Evolutionary conservation across 106 monocot genomes (phyloP).

Genomic region (Dendrobium officinale): DNA sequence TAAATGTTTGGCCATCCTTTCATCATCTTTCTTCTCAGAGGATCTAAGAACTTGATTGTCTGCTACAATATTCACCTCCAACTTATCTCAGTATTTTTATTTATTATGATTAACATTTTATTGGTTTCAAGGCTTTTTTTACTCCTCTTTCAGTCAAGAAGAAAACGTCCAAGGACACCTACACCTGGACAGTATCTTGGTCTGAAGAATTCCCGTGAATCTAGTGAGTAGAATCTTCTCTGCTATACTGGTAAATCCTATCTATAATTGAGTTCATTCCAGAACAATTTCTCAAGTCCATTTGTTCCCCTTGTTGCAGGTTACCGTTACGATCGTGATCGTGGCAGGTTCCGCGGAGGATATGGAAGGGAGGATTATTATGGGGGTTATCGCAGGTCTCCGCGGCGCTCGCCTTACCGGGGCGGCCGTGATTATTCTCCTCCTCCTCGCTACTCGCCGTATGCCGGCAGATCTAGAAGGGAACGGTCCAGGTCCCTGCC

Average conservation of each 20-base stretch:
- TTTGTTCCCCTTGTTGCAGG: conserved; percentile 7
- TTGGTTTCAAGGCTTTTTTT: background rate
- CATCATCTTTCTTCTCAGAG: background rate
- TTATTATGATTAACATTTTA: conserved; percentile 3
- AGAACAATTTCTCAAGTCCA: background rate
- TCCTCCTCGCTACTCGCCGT: conserved; percentile 39
- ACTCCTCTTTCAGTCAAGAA: conserved; percentile 52
- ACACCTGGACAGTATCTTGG: conserved; percentile 96
- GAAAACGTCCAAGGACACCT: conserved; percentile 68
- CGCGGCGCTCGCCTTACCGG: conserved; percentile 46
- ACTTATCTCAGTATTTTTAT: background rate
- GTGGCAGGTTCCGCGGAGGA: conserved; percentile 38
- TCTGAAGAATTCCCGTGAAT: conserved; percentile 49
- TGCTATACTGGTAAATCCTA: background rate
- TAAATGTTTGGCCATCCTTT: background rate
- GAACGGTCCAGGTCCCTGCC: conserved; percentile 48
- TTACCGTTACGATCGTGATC: conserved; percentile 29
- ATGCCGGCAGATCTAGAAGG: conserved; percentile 49
- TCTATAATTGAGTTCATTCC: background rate
- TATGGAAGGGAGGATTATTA: conserved; percentile 48
- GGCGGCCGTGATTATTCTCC: conserved; percentile 54
- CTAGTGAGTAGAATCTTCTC: conserved; percentile 25
- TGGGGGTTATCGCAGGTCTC: conserved; percentile 47
- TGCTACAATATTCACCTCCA: background rate
- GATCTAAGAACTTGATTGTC: background rate